Percentiles rank a stretch among this genome's conserved stretches.
phyloP scores from a whole-genome alignment of 768 basidiomycete species.

The Chiua virens region DNA sequence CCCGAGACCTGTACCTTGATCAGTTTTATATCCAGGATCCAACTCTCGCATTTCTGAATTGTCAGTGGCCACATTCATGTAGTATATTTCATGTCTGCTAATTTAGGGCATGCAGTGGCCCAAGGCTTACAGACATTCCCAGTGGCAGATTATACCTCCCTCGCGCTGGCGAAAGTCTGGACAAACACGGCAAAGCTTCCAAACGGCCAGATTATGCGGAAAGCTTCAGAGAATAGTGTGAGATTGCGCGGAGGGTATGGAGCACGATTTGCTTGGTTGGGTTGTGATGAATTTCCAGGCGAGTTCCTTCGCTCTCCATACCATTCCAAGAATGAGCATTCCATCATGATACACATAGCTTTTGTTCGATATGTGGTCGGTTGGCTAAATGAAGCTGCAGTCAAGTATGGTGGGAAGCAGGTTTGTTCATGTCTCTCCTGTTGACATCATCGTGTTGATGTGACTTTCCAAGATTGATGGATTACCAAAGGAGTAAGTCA shows the following conservation, averaged over 20 bases:
- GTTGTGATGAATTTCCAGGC: neutral
- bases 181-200: slow-evolving; percentile 13
- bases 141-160: neutral
- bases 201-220: neutral
- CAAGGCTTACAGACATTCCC: neutral
- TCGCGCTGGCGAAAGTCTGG: slow-evolving; percentile 17
- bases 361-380: neutral
- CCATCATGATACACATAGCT: neutral
- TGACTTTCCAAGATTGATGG: neutral
- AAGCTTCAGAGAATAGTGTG: neutral
- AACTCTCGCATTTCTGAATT: slow-evolving; percentile 13
- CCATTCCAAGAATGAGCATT: too few relatives aligned
- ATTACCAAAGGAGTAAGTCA: too few relatives aligned
- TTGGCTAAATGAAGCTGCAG: slow-evolving; percentile 15
- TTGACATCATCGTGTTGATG: neutral
- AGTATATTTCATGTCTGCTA: neutral
- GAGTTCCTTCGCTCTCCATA: neutral
- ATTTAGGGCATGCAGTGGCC: neutral
- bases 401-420: slow-evolving; percentile 17
- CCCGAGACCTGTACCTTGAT: slow-evolving; percentile 16
- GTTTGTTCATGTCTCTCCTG: neutral
- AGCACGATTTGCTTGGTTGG: neutral
- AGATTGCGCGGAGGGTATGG: slow-evolving; percentile 15
- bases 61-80: neutral
- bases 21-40: slow-evolving; percentile 13